Evolutionary conservation across 306 rosid species (phyloP).

Genomic region (Dryas drummondii): DNA sequence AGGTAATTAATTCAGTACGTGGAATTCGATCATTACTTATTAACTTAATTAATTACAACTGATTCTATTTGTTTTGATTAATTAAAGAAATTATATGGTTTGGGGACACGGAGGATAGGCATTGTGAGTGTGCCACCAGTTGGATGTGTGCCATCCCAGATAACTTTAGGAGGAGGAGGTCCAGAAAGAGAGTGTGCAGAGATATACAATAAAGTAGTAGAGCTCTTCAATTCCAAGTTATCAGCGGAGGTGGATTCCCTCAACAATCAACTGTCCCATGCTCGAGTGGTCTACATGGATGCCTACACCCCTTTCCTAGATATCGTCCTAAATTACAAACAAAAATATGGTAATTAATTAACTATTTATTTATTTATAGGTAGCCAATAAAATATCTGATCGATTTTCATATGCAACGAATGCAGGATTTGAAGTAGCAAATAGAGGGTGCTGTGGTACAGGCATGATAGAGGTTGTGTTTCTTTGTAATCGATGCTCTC

Average conservation of each 20-base stretch:
- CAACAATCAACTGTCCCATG: neutral
- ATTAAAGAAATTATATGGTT: slow-evolving; percentile 5
- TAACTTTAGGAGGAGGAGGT: slow-evolving; percentile 18
- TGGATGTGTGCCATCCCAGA: slow-evolving; percentile 17
- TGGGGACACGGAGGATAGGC: slow-evolving; percentile 22
- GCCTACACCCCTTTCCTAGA: slow-evolving; percentile 7
- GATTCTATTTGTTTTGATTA: too few species aligned
- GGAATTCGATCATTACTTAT: too few species aligned
- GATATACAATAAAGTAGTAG: neutral
- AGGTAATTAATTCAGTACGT: neutral
- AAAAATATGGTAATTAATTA: slow-evolving; percentile 5
- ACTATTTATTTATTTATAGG: neutral
- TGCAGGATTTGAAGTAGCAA: slow-evolving; percentile 32
- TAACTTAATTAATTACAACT: too few species aligned
- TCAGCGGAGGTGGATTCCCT: neutral
- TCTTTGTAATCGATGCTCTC: neutral
- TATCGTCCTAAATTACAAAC: neutral
- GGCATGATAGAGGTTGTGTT: slow-evolving; percentile 11
- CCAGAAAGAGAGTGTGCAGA: slow-evolving; percentile 1
- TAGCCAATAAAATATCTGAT: too few species aligned
- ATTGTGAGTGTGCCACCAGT: slow-evolving; percentile 2
- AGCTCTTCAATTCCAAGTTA: slow-evolving; percentile 11
- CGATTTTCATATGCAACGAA: neutral
- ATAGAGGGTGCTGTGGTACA: slow-evolving; percentile 40
- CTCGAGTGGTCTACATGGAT: slow-evolving; percentile 14